A percentile compares a stretch with the other conserved stretches of the same genome.
Conservation (phyloP, 164 flowering plant species). For the Protea cynaroides region DNA sequence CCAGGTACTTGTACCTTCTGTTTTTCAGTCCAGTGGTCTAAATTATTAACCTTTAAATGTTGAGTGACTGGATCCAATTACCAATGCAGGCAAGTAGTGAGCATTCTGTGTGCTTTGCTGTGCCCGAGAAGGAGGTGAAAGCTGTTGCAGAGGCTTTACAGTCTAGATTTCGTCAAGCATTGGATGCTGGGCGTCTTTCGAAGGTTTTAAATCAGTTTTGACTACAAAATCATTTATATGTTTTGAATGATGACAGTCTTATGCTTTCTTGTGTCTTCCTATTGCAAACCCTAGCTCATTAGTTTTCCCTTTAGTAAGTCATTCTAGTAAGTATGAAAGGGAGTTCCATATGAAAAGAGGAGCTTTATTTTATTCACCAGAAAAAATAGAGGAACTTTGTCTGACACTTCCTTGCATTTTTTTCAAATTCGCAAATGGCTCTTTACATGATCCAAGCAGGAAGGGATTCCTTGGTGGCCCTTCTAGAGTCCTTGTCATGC, state of each 20-base stretch:
- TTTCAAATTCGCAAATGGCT: too few relatives aligned
- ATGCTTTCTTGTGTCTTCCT: background rate
- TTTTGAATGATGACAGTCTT: background rate
- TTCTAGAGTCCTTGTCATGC: too few relatives aligned
- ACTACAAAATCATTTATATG: background rate
- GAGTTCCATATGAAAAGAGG: too few relatives aligned
- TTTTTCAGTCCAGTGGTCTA: constrained; percentile 5
- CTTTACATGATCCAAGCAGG: too few relatives aligned
- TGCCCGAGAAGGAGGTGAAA: constrained; percentile 91
- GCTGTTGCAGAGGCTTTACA: constrained; percentile 80
- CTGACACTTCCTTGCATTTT: too few relatives aligned
- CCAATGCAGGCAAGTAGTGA: constrained; percentile 95
- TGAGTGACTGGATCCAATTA: constrained; percentile 10
- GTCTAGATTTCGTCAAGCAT: constrained; percentile 82
- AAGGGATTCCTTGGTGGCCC: too few relatives aligned
- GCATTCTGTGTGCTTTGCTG: constrained; percentile 99
- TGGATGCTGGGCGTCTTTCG: constrained; percentile 92
- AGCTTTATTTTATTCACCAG: too few relatives aligned
- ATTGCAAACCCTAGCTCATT: background rate
- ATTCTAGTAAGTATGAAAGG: background rate
- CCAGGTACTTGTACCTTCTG: constrained; percentile 44
- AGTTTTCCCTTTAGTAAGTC: background rate
- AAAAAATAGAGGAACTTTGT: too few relatives aligned
- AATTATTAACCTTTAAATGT: constrained; percentile 4
- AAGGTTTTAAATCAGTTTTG: constrained; percentile 43